These are phyloP conservation scores for Backusella macrospora DNA, from an alignment of 192 early-diverging fungal species.

Conservation along the genomic window DNA sequence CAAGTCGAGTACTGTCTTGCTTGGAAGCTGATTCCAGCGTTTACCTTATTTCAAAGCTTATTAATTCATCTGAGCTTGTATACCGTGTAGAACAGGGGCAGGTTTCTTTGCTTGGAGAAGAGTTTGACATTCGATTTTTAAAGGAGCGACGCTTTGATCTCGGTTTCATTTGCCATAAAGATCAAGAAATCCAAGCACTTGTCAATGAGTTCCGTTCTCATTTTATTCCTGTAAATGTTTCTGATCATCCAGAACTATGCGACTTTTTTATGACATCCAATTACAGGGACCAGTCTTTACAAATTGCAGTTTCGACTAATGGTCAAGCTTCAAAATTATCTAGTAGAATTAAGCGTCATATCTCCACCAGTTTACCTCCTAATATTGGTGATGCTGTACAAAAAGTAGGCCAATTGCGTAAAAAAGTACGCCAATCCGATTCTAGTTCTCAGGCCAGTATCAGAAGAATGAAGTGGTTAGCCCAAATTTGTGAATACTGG, in stretches of 20 bases:
- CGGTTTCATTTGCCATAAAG: conserved; percentile 50
- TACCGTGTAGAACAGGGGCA: conserved; percentile 48
- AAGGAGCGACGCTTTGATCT: conserved; percentile 26
- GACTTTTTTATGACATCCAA: conserved; percentile 83
- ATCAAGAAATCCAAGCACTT: conserved; percentile 36
- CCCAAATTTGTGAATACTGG: conserved; percentile 63
- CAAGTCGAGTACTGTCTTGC: conserved; percentile 67
- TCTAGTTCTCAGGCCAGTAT: conserved; percentile 42
- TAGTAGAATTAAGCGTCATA: conserved; percentile 64
- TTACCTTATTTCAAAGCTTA: conserved; percentile 48
- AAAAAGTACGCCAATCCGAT: conserved; percentile 50
- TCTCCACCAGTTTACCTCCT: conserved; percentile 60
- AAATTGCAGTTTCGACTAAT: conserved; percentile 81
- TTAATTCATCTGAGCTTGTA: conserved; percentile 45
- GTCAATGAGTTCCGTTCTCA: conserved; percentile 35
- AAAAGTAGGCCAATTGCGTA: conserved; percentile 54
- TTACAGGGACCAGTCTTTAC: conserved; percentile 66
- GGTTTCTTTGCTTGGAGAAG: conserved; percentile 43
- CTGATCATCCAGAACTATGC: conserved; percentile 73
- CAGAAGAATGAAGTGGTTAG: conserved; percentile 57
- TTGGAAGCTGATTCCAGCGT: conserved; percentile 73
- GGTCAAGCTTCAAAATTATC: conserved; percentile 71
- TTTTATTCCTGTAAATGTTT: conserved; percentile 76
- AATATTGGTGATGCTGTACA: conserved; percentile 63
- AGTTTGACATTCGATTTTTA: conserved; percentile 40